Evolutionary conservation across 2,329 filamentous ascomycete species (phyloP).

Genomic region (Myriangium duriaei): DNA sequence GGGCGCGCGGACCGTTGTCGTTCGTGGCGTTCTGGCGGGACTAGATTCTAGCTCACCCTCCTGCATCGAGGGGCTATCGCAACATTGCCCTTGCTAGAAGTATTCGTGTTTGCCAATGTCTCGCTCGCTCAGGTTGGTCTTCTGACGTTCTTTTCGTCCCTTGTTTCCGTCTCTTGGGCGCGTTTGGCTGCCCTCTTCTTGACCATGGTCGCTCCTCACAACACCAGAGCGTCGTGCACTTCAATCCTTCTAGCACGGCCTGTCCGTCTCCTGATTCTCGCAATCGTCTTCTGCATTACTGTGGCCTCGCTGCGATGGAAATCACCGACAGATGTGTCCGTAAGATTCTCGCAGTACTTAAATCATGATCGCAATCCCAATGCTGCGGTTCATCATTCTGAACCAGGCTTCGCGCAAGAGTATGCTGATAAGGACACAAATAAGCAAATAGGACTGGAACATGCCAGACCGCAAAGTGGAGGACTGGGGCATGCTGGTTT

Average conservation of each 20-base stretch:
- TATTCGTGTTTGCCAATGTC: too few species aligned
- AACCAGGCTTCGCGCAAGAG: not conserved
- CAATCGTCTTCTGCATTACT: not conserved
- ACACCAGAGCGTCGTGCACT: not conserved
- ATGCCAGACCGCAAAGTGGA: not conserved
- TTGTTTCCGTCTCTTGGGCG: too few species aligned
- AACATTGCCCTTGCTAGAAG: too few species aligned
- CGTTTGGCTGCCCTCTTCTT: too few species aligned
- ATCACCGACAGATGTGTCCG: not conserved
- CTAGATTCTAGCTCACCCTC: too few species aligned
- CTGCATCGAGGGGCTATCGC: too few species aligned
- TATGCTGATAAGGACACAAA: not conserved
- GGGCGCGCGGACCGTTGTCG: too few species aligned
- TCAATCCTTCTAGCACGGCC: not conserved
- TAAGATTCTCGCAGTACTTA: not conserved
- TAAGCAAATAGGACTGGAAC: too few species aligned
- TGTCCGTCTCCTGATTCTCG: not conserved
- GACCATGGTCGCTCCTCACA: not conserved
- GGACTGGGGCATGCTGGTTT: not conserved
- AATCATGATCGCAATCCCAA: not conserved
- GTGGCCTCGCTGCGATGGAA: not conserved
- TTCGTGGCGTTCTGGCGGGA: too few species aligned
- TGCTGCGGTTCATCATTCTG: not conserved
- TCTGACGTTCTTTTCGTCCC: too few species aligned
- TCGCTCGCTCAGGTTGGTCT: too few species aligned